Conservation (phyloP, 2,329 filamentous ascomycete species). For the Fusarium subtropicale region DNA sequence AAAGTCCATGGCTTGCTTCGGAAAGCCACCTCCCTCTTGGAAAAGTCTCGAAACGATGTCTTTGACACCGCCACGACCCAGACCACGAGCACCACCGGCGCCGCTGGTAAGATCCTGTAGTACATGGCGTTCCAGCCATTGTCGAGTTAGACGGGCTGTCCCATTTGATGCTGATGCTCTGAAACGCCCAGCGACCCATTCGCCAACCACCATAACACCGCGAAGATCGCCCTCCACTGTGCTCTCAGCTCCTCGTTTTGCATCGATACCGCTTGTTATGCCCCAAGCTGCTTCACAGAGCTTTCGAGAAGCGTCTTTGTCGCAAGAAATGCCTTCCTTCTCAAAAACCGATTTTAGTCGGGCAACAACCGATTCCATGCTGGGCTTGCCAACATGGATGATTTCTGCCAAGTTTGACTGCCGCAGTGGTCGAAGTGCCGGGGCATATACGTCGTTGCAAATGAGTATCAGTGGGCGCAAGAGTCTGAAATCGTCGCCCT, state of each 20-base stretch:
- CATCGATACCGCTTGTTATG: constrained; percentile 77
- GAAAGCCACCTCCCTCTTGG: constrained; percentile 81
- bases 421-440: constrained; percentile 86
- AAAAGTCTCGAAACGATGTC: constrained; percentile 85
- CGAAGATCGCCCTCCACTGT: constrained; percentile 80
- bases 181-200: constrained; percentile 84
- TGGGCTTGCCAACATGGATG: constrained; percentile 89
- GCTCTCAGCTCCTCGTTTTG: constrained; percentile 73
- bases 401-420: constrained; percentile 88
- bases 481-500: constrained; percentile 87
- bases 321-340: constrained; percentile 87
- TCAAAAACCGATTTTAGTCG: constrained; percentile 87
- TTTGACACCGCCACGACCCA: constrained; percentile 77
- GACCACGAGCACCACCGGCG: constrained; percentile 75
- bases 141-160: constrained; percentile 69
- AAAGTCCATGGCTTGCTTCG: constrained; percentile 63
- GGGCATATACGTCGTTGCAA: constrained; percentile 97
- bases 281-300: constrained; percentile 88
- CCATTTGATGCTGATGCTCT: constrained; percentile 59
- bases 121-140: constrained; percentile 81
- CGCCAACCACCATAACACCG: constrained; percentile 85
- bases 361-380: constrained; percentile 84
- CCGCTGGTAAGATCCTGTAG: constrained; percentile 75
- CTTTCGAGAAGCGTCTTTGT: constrained; percentile 87
- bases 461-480: constrained; percentile 91